A percentile compares a stretch with the other conserved stretches of the same genome.
These are phyloP conservation scores for Oryza australiensis DNA, from an alignment of 176 grass and related monocot genomes.

Conservation along the genomic window DNA sequence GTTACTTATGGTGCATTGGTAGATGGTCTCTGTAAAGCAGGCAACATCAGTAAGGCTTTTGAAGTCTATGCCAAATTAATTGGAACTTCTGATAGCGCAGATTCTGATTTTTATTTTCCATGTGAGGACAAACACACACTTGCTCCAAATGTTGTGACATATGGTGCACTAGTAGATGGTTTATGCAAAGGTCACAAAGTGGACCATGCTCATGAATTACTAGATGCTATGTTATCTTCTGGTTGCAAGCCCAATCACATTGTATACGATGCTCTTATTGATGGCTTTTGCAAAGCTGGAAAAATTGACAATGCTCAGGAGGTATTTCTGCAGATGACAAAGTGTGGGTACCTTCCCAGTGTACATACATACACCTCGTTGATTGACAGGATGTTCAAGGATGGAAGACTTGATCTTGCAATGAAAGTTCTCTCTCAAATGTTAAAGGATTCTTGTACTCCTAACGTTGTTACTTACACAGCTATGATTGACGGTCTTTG, in stretches of 20 bases:
- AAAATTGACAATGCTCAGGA: conserved; percentile 83
- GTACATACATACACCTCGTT: conserved; percentile 91
- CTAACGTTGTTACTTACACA: conserved; percentile 95
- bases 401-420: conserved; percentile 93
- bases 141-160: conserved; percentile 87
- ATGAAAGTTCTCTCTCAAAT: conserved; percentile 92
- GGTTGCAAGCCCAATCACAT: conserved; percentile 84
- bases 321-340: conserved; percentile 83
- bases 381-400: conserved; percentile 91
- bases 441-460: conserved; percentile 77
- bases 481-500: conserved; percentile 96
- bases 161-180: conserved; percentile 92
- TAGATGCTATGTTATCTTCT: conserved; percentile 69
- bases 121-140: conserved; percentile 20
- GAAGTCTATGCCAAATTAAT: conserved; percentile 74
- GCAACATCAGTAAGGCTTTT: conserved; percentile 69
- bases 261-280: conserved; percentile 88
- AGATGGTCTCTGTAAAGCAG: conserved; percentile 91
- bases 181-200: conserved; percentile 96
- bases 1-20: conserved; percentile 88
- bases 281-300: conserved; percentile 89
- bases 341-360: conserved; percentile 71
- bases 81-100: conserved; percentile 52
- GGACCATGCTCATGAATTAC: conserved; percentile 62
- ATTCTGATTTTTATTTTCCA: conserved; percentile 65